phyloP scores from a whole-genome alignment of 495 filamentous ascomycete species.

The Hypoxylon perforatum region DNA sequence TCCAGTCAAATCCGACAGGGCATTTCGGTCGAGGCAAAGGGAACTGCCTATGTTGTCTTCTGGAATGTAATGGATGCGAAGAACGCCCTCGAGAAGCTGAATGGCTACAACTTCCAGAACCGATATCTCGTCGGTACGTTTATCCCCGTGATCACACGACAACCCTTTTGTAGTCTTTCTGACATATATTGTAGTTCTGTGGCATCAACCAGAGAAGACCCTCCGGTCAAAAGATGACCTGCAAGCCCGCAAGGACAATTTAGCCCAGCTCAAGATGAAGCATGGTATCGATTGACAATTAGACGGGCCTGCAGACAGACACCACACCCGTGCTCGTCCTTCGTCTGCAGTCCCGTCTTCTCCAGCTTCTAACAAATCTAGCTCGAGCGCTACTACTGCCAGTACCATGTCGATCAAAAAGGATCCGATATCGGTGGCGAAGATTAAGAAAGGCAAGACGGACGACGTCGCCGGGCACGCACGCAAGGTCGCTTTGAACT shows the following conservation, averaged over 20 bases:
- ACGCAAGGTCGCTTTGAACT: slow-evolving; percentile 55
- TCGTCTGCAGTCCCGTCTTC: slow-evolving; percentile 66
- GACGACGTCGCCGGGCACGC: slow-evolving; percentile 50
- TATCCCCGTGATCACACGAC: slow-evolving; percentile 8
- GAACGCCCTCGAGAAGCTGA: slow-evolving; percentile 97
- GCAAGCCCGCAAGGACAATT: slow-evolving; percentile 90
- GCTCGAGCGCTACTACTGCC: slow-evolving; percentile 42
- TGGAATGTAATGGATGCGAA: slow-evolving; percentile 99
- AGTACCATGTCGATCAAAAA: slow-evolving; percentile 44
- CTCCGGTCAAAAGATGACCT: slow-evolving; percentile 91
- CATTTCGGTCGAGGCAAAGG: slow-evolving; percentile 96
- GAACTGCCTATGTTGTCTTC: slow-evolving; percentile 98
- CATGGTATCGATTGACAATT: slow-evolving; percentile 96
- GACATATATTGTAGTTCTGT: slow-evolving; percentile 74
- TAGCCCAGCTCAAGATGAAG: slow-evolving; percentile 97
- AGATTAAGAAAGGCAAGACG: slow-evolving; percentile 43
- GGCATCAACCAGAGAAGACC: slow-evolving; percentile 99
- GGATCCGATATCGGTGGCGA: slow-evolving; percentile 43
- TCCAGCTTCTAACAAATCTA: slow-evolving; percentile 52
- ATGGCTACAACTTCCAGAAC: slow-evolving; percentile 99
- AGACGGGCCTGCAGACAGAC: slow-evolving; percentile 68
- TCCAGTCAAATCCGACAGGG: slow-evolving; percentile 96
- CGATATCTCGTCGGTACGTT: slow-evolving; percentile 96
- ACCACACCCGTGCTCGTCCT: slow-evolving; percentile 51
- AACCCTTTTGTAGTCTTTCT: slow-evolving; percentile 13